Evolutionary conservation across 2,329 filamentous ascomycete genomes (phyloP), one percentile per base, ranked within the genome.

Genomic region (Botrytis aclada): DNA sequence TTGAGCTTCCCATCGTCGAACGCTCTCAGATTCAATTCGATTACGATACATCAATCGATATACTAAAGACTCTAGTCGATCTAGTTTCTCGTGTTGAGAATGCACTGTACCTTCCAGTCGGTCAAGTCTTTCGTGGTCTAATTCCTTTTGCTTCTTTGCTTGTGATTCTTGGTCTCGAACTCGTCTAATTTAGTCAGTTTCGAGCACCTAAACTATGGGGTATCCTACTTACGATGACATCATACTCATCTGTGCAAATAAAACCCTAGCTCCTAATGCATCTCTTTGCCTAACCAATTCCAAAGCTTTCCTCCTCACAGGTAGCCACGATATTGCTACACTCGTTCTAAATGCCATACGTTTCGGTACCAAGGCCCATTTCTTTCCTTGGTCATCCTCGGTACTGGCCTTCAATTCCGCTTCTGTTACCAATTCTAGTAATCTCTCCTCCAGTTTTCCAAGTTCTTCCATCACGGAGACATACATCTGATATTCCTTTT

Each of bases 201-300:
- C 14, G 18, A 34, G 43, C 12, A 14, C 32, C 25, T 22, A 5
- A 58, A 29, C 29, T 14, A 29, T 22, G 41, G n/a, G 20, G 56
- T 39, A 22, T 14, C 25, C 14, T 39, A 78, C 81, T 75, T 75
- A 83, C 80, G 84, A 84, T 62, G 83, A 83, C 43, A 86, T 82
- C 81, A 86, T 84, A 79, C 83, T 85, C 81, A 84, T 84, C 77
- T 86, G 84, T 72, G 84, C 82, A 75, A 86, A 86, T 65, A 85
- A 81, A 58, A 86, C 84, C 54, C 84, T 80, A 12, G 81, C 81
- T 2, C 84, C 84, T 76, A 85, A 75, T 4, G 83, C 82, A 70
- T 86, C 84, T 64, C 84, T 81, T 79, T 86, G 84, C 39, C 84
- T 80, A 29, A 84, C 83, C 22, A 86, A 76, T 71, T 86, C 83